A percentile compares a stretch with the other conserved stretches of the same genome.
Evolutionary conservation across 768 basidiomycete genomes (phyloP).

Genomic region (Leccinellum rugosiceps): DNA sequence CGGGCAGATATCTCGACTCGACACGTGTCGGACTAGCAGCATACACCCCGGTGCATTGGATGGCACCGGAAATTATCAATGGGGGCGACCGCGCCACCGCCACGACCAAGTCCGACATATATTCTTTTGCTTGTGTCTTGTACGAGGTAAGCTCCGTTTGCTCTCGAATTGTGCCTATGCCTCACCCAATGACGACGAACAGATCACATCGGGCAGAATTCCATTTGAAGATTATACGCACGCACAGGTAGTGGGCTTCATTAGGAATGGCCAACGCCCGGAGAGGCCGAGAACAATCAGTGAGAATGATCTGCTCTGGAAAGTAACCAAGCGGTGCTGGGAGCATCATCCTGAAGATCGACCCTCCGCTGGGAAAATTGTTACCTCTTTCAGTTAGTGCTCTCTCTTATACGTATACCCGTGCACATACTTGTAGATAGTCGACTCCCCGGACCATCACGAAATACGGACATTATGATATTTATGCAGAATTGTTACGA

Average conservation of each 20-base stretch:
- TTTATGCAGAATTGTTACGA: not conserved
- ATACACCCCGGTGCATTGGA: conserved; percentile 16
- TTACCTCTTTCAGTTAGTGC: not conserved
- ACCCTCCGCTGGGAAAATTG: conserved; percentile 7
- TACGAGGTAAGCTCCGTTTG: conserved; percentile 24
- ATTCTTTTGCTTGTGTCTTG: conserved; percentile 28
- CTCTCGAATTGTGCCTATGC: not conserved
- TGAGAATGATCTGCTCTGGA: conserved; percentile 15
- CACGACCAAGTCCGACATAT: conserved; percentile 21
- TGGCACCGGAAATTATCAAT: conserved; percentile 26
- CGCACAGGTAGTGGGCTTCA: not conserved
- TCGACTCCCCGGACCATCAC: not conserved
- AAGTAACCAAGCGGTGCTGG: conserved; percentile 9
- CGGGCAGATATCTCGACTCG: conserved; percentile 23
- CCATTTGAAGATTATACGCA: conserved; percentile 3
- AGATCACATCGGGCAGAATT: conserved; percentile 17
- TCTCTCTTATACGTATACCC: not conserved
- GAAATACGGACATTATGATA: not conserved
- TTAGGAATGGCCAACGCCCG: not conserved
- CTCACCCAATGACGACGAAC: not conserved
- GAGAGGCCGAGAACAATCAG: conserved; percentile 4
- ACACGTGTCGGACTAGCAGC: conserved; percentile 14
- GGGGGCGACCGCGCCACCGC: conserved; percentile 2
- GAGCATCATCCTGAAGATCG: conserved; percentile 1
- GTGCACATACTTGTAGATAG: not conserved